Base-by-base conservation (phyloP, 2,329 filamentous ascomycete genomes). In the Stachybotrys elegans region DNA sequence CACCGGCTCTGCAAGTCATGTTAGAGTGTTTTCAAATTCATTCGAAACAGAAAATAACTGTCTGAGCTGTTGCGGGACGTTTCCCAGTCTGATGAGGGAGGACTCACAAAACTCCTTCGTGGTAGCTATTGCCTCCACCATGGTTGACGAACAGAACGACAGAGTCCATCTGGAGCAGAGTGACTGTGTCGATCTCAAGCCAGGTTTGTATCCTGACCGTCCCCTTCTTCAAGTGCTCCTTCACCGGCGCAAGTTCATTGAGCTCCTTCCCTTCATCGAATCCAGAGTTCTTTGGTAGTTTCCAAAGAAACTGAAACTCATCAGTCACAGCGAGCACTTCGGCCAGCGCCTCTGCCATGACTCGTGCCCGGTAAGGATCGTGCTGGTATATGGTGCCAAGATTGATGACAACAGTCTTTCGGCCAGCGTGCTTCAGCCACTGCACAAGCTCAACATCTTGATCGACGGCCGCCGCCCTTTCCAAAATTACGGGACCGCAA, bases 91-190 rank as follows among this genome's bases (percentile, higher is more conserved):
- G n/a, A n/a, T n/a, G n/a, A n/a, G n/a, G n/a, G n/a, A n/a, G n/a
- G n/a, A 57, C 62, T 52, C 53, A 70, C 69, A 55, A 56, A 40
- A 70, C 51, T 6, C 65, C 66, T 50, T 75, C 72, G 25, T 68
- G 61, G 43, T 61, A 74, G 6, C 55, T 61, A 44, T 63, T 66
- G 0, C 64, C 55, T 0, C 66, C 66, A 2, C 67, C 67, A 37
- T 70, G 66, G 39, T 68, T 60, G 2, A 69, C 60, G 1, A 51
- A 60, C 4, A 54, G 51, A 11, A 59, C 48, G 6, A 68, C 50
- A 38, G 65, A 40, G 0, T 62, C 64, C 6, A 56, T 60, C 35
- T 63, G 50, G 11, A 67, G 47, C 9, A 69, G 46, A 1, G 62
- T 53, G 5, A 51, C 42, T 1, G 58, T 59, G 40, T 65, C 61